Evolutionary conservation across 2,329 filamentous ascomycete species (phyloP).

Genomic region (Grosmannia serpens): DNA sequence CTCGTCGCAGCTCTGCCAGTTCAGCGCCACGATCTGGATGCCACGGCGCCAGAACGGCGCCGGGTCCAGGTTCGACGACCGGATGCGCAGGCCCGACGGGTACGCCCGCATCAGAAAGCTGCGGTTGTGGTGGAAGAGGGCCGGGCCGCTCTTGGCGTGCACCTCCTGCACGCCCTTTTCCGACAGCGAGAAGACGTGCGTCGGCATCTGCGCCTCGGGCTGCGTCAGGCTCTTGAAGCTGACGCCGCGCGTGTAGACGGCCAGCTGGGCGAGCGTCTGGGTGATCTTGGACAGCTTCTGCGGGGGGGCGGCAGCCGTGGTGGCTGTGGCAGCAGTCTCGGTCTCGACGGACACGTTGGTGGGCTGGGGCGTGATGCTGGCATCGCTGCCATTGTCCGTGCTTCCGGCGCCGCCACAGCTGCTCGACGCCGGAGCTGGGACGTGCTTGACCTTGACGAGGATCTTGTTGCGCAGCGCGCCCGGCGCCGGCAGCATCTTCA

Average conservation of each 20-base stretch:
- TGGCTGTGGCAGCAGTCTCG: background rate
- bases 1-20: slow-evolving; percentile 86
- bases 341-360: slow-evolving; percentile 6
- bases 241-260: slow-evolving; percentile 73
- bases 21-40: slow-evolving; percentile 82
- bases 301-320: background rate
- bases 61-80: slow-evolving; percentile 80
- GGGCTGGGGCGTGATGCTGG: background rate
- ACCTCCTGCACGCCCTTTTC: slow-evolving; percentile 53
- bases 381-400: background rate
- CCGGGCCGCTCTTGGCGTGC: slow-evolving; percentile 33
- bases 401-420: slow-evolving; percentile 4
- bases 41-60: slow-evolving; percentile 78
- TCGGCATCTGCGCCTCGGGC: slow-evolving; percentile 54
- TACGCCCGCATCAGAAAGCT: slow-evolving; percentile 79
- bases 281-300: slow-evolving; percentile 58
- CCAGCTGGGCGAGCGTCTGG: slow-evolving; percentile 60
- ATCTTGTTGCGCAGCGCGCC: slow-evolving; percentile 65
- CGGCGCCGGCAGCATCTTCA: slow-evolving; percentile 50
- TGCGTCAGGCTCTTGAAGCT: slow-evolving; percentile 71
- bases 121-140: slow-evolving; percentile 71
- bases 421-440: slow-evolving; percentile 29
- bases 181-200: slow-evolving; percentile 57
- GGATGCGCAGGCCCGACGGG: slow-evolving; percentile 69
- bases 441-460: slow-evolving; percentile 70